phyloP scores from a whole-genome alignment of 1,284 basidiomycete species.

The Puccinia triticina region DNA sequence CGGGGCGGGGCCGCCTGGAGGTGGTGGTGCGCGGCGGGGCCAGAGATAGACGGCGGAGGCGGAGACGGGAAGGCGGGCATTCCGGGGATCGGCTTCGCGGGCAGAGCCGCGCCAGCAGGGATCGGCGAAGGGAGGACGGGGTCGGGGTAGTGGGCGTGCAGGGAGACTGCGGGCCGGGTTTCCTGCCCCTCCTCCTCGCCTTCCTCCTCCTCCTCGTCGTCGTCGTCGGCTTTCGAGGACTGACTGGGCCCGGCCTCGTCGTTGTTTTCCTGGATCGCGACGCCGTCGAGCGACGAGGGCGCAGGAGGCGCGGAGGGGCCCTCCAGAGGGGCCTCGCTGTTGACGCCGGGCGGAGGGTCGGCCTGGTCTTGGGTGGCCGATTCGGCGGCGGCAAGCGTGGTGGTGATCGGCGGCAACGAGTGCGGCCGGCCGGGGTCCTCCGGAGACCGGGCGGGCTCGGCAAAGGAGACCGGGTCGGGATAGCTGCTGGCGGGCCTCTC shows the following conservation, averaged over 20 bases:
- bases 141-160: background rate
- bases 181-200: background rate
- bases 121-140: background rate
- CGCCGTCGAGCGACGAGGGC: slow-evolving; percentile 9
- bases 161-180: background rate
- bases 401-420: slow-evolving; percentile 18
- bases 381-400: background rate
- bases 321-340: background rate
- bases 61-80: background rate
- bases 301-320: background rate
- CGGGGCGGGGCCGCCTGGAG: background rate
- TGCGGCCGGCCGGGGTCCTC: background rate
- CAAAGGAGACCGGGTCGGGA: background rate
- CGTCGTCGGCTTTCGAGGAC: background rate
- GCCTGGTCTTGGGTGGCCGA: background rate
- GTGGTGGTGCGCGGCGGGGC: background rate
- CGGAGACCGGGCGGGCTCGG: background rate
- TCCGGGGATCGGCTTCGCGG: background rate
- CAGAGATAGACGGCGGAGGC: background rate
- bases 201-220: background rate
- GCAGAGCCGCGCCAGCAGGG: background rate
- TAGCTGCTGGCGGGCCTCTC: too few species aligned
- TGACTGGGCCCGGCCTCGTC: background rate
- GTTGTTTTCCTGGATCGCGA: background rate
- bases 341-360: background rate